These are phyloP conservation scores for Rhodotorula sp. DNA, from an alignment of 1,284 basidiomycete species.

Conservation along the genomic window DNA sequence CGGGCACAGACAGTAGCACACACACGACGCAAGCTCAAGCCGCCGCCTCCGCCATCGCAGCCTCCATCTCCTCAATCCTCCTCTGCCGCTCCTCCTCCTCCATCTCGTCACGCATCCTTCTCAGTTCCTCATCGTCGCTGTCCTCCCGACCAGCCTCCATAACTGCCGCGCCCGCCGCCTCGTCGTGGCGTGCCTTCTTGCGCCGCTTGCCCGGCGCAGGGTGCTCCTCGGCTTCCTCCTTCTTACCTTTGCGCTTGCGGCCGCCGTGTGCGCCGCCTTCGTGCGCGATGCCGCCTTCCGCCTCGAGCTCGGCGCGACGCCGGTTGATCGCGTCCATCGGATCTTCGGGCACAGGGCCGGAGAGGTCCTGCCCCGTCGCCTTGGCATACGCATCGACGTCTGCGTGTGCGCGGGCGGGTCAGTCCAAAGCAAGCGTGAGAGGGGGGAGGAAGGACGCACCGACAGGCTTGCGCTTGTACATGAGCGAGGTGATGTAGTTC, in stretches of 20 bases:
- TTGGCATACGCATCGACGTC: constrained; percentile 39
- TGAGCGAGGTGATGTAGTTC: constrained; percentile 47
- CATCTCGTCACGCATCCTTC: constrained; percentile 17
- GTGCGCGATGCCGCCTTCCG: constrained; percentile 8
- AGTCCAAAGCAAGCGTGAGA: background rate
- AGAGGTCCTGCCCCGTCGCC: constrained; percentile 37
- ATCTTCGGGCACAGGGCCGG: constrained; percentile 42
- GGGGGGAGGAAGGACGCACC: constrained; percentile 19
- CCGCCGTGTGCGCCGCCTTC: constrained; percentile 1
- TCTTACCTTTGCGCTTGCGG: constrained; percentile 7
- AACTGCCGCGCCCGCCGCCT: constrained; percentile 14
- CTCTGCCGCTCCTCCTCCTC: constrained; percentile 30
- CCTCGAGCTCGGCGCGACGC: constrained; percentile 30
- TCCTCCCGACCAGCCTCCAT: constrained; percentile 14
- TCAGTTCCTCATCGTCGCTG: constrained; percentile 24
- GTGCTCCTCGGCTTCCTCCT: constrained; percentile 4
- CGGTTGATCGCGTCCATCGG: constrained; percentile 44
- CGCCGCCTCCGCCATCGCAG: constrained; percentile 2
- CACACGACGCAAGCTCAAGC: background rate
- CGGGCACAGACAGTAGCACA: background rate
- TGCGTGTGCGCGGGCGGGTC: background rate
- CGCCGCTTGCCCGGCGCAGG: constrained; percentile 14
- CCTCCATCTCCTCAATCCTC: constrained; percentile 24
- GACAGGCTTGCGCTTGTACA: constrained; percentile 42
- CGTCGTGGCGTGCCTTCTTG: constrained; percentile 25